phyloP scores from a whole-genome alignment of 345 rosid species.

The Abelmoschus esculentus region DNA sequence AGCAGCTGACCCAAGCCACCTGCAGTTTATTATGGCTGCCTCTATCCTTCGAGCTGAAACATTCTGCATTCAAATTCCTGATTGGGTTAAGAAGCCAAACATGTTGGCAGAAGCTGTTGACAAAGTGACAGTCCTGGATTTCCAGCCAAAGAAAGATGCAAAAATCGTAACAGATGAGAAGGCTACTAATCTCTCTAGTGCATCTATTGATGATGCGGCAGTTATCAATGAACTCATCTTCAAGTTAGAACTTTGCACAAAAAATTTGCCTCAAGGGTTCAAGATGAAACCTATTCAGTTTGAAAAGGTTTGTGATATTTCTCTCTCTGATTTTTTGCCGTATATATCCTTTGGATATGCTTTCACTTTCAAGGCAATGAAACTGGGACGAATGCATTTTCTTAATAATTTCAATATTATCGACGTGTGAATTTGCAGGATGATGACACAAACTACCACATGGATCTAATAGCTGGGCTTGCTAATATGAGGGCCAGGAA shows the following conservation, averaged over 20 bases:
- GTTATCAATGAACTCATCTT: constrained; percentile 55
- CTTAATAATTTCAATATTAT: not conserved
- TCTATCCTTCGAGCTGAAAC: constrained; percentile 86
- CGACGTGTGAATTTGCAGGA: constrained; percentile 43
- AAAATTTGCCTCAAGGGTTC: constrained; percentile 45
- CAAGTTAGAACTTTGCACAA: constrained; percentile 60
- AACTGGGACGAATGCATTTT: not conserved
- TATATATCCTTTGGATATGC: not conserved
- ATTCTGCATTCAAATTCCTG: constrained; percentile 76
- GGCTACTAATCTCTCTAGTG: constrained; percentile 64
- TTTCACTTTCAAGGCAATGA: not conserved
- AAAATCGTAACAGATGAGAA: constrained; percentile 90
- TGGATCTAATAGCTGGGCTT: constrained; percentile 93
- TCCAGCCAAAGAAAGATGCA: constrained; percentile 71
- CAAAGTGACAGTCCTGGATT: constrained; percentile 68
- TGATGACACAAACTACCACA: constrained; percentile 93
- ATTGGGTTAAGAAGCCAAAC: constrained; percentile 59
- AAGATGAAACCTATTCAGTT: constrained; percentile 92
- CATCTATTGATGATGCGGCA: constrained; percentile 82
- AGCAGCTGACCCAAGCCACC: constrained; percentile 49
- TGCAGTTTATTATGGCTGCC: constrained; percentile 65
- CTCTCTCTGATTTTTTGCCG: not conserved
- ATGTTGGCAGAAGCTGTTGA: constrained; percentile 65
- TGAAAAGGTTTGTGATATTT: constrained; percentile 62
- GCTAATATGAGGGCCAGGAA: constrained; percentile 99